Evolutionary conservation across 2,329 filamentous ascomycete species (phyloP).

Genomic region (Alternaria sp.): DNA sequence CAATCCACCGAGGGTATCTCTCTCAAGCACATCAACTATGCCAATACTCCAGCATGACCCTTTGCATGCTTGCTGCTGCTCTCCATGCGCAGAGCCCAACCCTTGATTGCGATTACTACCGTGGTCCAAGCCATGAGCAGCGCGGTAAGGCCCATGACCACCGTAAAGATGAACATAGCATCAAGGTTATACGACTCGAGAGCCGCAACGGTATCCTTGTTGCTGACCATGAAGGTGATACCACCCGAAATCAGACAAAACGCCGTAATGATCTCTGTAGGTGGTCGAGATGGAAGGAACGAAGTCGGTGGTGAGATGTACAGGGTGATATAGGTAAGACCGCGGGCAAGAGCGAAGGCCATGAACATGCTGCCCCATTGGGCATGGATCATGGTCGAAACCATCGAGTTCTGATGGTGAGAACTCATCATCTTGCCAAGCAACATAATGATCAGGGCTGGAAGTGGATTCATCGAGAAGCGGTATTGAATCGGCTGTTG

Average conservation of each 20-base stretch:
- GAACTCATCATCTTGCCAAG: conserved; percentile 95
- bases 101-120: conserved; percentile 81
- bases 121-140: conserved; percentile 88
- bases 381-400: conserved; percentile 89
- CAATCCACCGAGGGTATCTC: neutral
- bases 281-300: conserved; percentile 81
- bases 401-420: conserved; percentile 83
- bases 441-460: conserved; percentile 83
- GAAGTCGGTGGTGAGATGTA: conserved; percentile 84
- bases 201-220: conserved; percentile 76
- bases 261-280: conserved; percentile 84
- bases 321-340: conserved; percentile 78
- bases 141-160: conserved; percentile 82
- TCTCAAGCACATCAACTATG: conserved; percentile 19
- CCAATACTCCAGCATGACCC: conserved; percentile 38
- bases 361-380: conserved; percentile 91
- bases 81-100: conserved; percentile 71
- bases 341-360: conserved; percentile 80
- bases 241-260: conserved; percentile 91
- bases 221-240: conserved; percentile 90
- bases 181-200: conserved; percentile 81
- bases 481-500: conserved; percentile 71
- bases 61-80: conserved; percentile 37
- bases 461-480: conserved; percentile 86
- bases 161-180: conserved; percentile 92